These are phyloP conservation scores for Triticum urartu DNA, from an alignment of 176 grass and related monocot genomes.

Conservation along the genomic window DNA sequence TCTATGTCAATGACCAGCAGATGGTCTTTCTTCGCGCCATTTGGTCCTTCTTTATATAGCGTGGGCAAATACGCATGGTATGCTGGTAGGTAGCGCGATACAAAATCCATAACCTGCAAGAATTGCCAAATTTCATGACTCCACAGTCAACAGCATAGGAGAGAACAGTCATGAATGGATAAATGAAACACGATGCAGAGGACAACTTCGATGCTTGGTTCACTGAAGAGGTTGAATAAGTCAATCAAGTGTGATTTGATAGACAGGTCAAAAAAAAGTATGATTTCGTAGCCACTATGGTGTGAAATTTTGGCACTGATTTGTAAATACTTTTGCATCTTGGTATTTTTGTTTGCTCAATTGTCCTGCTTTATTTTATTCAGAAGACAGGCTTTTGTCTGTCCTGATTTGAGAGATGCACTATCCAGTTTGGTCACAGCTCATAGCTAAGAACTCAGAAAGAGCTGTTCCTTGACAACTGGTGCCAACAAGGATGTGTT, in stretches of 20 bases:
- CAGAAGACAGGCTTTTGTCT: background rate
- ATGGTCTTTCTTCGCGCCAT: slow-evolving; percentile 56
- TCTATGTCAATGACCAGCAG: slow-evolving; percentile 91
- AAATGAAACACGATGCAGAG: background rate
- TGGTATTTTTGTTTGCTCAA: slow-evolving; percentile 6
- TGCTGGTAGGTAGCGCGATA: slow-evolving; percentile 92
- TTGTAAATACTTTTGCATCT: background rate
- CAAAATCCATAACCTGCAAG: slow-evolving; percentile 90
- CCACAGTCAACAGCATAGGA: background rate
- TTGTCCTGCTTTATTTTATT: background rate
- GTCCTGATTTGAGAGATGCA: background rate
- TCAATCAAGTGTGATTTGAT: background rate
- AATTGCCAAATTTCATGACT: slow-evolving; percentile 24
- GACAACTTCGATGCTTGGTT: background rate
- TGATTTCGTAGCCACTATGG: background rate
- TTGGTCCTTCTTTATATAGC: slow-evolving; percentile 74
- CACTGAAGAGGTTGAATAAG: slow-evolving; percentile 1
- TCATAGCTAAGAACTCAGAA: background rate
- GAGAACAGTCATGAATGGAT: background rate
- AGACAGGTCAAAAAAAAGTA: background rate
- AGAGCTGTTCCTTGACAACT: background rate
- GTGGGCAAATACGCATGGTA: slow-evolving; percentile 88
- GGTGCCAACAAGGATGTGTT: too few species aligned
- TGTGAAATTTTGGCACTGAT: background rate
- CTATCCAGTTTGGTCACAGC: background rate